Evolutionary conservation across 495 filamentous ascomycete genomes (phyloP).

Genomic region (Penicillium lividum): DNA sequence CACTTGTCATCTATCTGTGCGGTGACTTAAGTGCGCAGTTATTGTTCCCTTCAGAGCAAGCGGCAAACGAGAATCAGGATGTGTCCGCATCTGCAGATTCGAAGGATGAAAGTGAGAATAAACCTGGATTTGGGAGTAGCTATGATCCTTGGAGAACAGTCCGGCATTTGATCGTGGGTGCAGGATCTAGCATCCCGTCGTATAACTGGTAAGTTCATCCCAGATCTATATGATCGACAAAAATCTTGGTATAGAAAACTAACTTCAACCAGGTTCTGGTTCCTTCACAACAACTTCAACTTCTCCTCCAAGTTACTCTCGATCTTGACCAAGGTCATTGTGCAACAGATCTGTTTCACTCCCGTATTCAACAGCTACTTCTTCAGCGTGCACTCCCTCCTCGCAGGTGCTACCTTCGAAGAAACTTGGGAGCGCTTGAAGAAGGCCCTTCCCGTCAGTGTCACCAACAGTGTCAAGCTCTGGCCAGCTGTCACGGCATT

Average conservation of each 20-base stretch:
- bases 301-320: constrained; percentile 70
- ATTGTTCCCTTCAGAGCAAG: constrained; percentile 41
- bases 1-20: constrained; percentile 74
- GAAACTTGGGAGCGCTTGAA: constrained; percentile 70
- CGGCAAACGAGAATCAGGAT: constrained; percentile 8
- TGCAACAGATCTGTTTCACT: constrained; percentile 83
- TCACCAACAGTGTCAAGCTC: constrained; percentile 78
- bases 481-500: constrained; percentile 90
- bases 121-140: constrained; percentile 42
- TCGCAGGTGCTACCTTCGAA: constrained; percentile 54
- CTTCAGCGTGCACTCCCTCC: constrained; percentile 78
- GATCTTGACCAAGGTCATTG: constrained; percentile 69
- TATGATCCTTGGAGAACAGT: constrained; percentile 73
- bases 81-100: constrained; percentile 2
- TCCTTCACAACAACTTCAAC: constrained; percentile 78
- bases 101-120: constrained; percentile 10
- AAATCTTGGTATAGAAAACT: not conserved
- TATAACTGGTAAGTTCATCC: constrained; percentile 67
- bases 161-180: constrained; percentile 72
- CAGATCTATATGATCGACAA: not conserved
- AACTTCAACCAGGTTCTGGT: constrained; percentile 65
- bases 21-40: constrained; percentile 82
- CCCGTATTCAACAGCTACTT: constrained; percentile 90
- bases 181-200: constrained; percentile 67
- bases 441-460: constrained; percentile 73